Base-by-base conservation (phyloP, 2,329 filamentous ascomycete species). In the Alternaria triticina region DNA sequence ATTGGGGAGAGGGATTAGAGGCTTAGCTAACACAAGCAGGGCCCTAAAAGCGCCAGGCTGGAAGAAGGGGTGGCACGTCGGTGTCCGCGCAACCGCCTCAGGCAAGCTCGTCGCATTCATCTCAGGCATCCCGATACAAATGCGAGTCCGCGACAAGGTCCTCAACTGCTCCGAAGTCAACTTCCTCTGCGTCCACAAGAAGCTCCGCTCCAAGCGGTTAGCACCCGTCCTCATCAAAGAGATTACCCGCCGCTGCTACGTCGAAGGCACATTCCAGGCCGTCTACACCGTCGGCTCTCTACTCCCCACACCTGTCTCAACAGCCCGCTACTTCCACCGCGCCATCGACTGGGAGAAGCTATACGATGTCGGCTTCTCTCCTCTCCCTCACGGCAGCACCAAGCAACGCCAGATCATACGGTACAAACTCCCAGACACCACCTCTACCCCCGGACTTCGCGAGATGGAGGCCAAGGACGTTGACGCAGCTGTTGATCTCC, bases 161-260 rank as follows among this genome's bases (percentile, higher is more conserved):
- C 82, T 99, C 64, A 88, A 89, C 66, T 90, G 92, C 70, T 94
- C 92, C 52, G 96, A 99, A 80, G 96, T 99, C 82, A 99, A 99
- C 84, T 99, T 98, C 82, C 90, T 99, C 70, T 97, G 94, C 76
- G 91, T 99, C 59, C 96, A 99, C 86, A 98, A 98, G 86, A 98
- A 98, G 83, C 89, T 99, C 30, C 92, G 96, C 54, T 89, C 92
- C 61, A 97, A 98, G 84, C 90, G 96, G 57, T 88, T 99, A 46
- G 90, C 96, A 0, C 96, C 96, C 0, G 91, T 98, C 2, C 88
- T 99, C 57, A 99, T 99, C 85, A 97, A 97, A 81, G 96, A 99
- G 80, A 93, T 99, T 73, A 99, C 96, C 6, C 91, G 96, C 51
- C 88, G 94, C 67, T 97, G 93, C 84, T 96, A 98, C 81, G 82